A percentile compares a stretch with the other conserved stretches of the same genome.
These are phyloP conservation scores for Pestalotiopsis sp. DNA, from an alignment of 2,329 filamentous ascomycete genomes.

Conservation along the genomic window DNA sequence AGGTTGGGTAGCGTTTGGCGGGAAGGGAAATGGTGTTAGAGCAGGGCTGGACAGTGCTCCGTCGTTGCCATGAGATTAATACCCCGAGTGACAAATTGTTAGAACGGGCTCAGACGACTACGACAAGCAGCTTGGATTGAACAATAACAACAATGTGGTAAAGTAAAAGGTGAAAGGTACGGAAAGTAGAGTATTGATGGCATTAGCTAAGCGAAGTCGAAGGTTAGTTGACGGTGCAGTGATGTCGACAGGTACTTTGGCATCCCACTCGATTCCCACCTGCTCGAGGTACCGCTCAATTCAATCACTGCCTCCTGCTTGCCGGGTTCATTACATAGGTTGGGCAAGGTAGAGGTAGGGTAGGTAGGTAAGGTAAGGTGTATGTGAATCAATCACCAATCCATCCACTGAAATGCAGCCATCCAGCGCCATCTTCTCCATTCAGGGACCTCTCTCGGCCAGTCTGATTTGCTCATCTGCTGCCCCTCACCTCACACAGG, in stretches of 20 bases:
- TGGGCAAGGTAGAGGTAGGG: too few species aligned
- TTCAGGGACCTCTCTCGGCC: neutral
- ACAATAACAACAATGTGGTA: neutral
- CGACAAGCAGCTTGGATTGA: neutral
- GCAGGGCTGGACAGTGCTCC: neutral
- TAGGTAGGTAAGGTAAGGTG: too few species aligned
- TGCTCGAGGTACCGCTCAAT: neutral
- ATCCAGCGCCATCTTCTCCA: neutral
- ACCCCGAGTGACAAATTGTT: neutral
- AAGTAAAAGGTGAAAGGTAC: neutral
- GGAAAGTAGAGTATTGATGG: neutral
- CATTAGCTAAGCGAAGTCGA: constrained; percentile 4
- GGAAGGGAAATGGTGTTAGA: neutral
- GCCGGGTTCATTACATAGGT: too few species aligned
- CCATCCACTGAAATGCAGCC: neutral
- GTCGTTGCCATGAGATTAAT: neutral
- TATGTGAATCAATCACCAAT: neutral
- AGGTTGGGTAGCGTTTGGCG: neutral
- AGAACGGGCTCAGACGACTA: neutral
- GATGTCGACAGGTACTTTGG: neutral
- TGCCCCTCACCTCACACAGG: neutral
- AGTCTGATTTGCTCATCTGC: neutral
- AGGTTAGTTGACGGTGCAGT: neutral
- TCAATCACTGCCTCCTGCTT: too few species aligned
- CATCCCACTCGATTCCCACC: neutral